Percentiles rank a stretch among this genome's conserved stretches.
phyloP scores from a whole-genome alignment of 192 early-diverging fungal genomes.

The Helicostylum pulchrum region DNA sequence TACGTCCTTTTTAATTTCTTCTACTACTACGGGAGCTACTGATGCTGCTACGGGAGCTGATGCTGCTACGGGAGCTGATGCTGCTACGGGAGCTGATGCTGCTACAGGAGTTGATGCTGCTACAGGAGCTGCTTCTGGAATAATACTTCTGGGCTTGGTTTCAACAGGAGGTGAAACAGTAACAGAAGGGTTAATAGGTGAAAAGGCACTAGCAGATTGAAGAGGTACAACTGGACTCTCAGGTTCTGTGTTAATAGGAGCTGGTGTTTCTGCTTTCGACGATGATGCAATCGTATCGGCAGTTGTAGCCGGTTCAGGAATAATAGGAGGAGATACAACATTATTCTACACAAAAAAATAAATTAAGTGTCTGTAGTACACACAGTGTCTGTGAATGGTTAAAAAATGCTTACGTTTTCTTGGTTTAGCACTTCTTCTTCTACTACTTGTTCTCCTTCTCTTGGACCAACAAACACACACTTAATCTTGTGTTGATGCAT shows the following conservation, averaged over 20 bases:
- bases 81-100: too few relatives aligned
- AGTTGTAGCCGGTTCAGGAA: neutral
- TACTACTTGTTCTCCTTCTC: neutral
- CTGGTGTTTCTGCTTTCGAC: neutral
- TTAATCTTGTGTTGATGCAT: conserved; percentile 71
- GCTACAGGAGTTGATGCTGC: too few relatives aligned
- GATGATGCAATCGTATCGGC: neutral
- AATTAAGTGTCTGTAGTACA: neutral
- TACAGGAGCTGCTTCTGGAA: too few relatives aligned
- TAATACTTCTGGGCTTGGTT: neutral
- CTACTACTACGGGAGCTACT: too few relatives aligned
- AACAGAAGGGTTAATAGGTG: neutral
- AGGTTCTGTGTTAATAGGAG: neutral
- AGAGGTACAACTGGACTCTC: too few relatives aligned
- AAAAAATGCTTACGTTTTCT: neutral
- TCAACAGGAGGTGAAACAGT: neutral
- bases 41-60: too few relatives aligned
- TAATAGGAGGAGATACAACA: neutral
- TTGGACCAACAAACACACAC: conserved; percentile 47
- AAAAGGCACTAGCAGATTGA: too few relatives aligned
- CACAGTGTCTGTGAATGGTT: too few relatives aligned
- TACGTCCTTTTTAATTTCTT: neutral
- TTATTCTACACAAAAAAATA: neutral
- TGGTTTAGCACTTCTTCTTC: neutral
- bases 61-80: too few relatives aligned